Conservation (phyloP, 1,139 yeast genomes). For the Suhomyces panamericanus region DNA sequence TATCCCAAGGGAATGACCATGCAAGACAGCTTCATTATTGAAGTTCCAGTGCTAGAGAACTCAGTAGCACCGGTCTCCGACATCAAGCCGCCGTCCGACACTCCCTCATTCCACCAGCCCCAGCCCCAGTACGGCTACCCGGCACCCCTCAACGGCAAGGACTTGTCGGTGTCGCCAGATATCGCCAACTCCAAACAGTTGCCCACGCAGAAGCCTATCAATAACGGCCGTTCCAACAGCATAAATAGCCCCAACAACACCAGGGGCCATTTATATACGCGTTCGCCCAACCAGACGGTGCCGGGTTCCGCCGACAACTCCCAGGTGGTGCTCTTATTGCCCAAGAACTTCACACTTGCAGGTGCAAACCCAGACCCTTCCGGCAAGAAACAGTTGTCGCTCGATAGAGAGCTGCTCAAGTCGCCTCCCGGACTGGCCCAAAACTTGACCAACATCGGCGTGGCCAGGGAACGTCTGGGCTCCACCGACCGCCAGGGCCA, state of each 20-base stretch:
- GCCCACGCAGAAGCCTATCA: conserved; percentile 8
- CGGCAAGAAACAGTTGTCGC: conserved; percentile 27
- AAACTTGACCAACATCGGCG: conserved; percentile 24
- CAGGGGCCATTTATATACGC: not conserved
- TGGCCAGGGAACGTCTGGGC: conserved; percentile 14
- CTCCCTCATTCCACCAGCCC: conserved; percentile 13
- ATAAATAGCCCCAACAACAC: not conserved
- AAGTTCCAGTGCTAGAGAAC: conserved; percentile 29
- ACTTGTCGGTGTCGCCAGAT: conserved; percentile 32
- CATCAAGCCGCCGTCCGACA: not conserved
- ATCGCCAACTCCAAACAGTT: conserved; percentile 10
- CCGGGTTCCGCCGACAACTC: conserved; percentile 15
- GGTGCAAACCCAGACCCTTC: conserved; percentile 15
- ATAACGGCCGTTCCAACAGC: not conserved
- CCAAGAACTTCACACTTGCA: conserved; percentile 45
- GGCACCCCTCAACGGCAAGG: conserved; percentile 26
- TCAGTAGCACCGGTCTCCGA: not conserved
- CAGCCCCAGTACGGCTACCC: conserved; percentile 16
- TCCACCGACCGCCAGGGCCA: not conserved
- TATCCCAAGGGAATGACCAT: conserved; percentile 71
- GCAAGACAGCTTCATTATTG: conserved; percentile 66
- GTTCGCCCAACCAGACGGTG: not conserved
- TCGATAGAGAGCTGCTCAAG: conserved; percentile 28
- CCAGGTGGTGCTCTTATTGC: conserved; percentile 46
- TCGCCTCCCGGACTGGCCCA: conserved; percentile 14